Evolutionary conservation across 495 filamentous ascomycete genomes (phyloP).

Genomic region (Rhizodiscina lignyota): DNA sequence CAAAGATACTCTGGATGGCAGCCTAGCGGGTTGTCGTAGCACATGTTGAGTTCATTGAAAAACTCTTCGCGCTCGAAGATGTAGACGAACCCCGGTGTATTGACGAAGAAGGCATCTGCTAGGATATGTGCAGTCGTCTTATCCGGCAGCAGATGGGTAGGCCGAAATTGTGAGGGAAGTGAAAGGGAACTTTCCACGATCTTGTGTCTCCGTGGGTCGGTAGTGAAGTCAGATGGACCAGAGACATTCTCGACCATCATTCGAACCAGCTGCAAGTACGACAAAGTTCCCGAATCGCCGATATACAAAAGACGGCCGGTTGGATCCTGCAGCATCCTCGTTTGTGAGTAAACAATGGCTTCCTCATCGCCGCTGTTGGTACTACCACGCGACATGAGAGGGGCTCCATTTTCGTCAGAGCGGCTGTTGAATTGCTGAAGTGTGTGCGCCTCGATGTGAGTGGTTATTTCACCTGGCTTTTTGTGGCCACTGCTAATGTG

Average conservation of each 20-base stretch:
- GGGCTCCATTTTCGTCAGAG: slow-evolving; percentile 4
- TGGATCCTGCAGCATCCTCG: slow-evolving; percentile 42
- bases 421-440: slow-evolving; percentile 5
- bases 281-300: slow-evolving; percentile 56
- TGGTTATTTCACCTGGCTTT: neutral
- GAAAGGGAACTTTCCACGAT: slow-evolving; percentile 46
- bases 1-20: slow-evolving; percentile 34
- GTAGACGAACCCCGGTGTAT: slow-evolving; percentile 40
- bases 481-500: neutral
- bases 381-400: slow-evolving; percentile 27
- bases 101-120: slow-evolving; percentile 41
- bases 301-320: slow-evolving; percentile 46
- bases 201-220: slow-evolving; percentile 50
- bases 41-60: slow-evolving; percentile 28
- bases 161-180: slow-evolving; percentile 25
- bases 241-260: slow-evolving; percentile 53
- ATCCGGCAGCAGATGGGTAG: slow-evolving; percentile 36
- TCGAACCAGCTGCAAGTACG: slow-evolving; percentile 54
- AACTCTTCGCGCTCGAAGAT: slow-evolving; percentile 35
- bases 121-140: slow-evolving; percentile 35
- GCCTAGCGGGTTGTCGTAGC: slow-evolving; percentile 34
- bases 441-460: slow-evolving; percentile 1
- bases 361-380: slow-evolving; percentile 37
- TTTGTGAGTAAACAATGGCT: slow-evolving; percentile 36
- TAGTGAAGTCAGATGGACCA: slow-evolving; percentile 48